Base-by-base conservation (phyloP, 495 filamentous ascomycete species). In the Lasiosphaeria ovina region DNA sequence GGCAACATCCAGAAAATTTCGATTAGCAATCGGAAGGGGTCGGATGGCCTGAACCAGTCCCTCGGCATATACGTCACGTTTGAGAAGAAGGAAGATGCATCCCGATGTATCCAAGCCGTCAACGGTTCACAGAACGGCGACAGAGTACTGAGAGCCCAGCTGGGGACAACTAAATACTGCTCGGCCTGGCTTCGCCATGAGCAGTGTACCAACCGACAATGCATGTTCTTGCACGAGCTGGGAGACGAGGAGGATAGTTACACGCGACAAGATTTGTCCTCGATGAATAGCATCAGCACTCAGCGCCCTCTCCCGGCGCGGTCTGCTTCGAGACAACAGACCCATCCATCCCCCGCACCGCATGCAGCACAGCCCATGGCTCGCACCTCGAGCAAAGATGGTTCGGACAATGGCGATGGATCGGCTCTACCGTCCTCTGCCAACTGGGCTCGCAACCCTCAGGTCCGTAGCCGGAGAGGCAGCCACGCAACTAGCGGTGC, bases 1-100 rank as follows among this genome's bases (percentile, higher is more conserved):
- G 95, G 95, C 63, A 93, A 94, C 69, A 99, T 99, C 63, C 86
- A 94, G 64, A 99, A 99, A 69, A 98, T 99, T 44, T 96, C 97
- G 49, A 96, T 99, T 57, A 97, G 93, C 78, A 98, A 97, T 71
- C 86, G 92, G 35, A 93, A 93, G 72, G 85, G 86, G 57, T 82
- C 86, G 12, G 85, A 88, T 62, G 85, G 80, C 10, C 76, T 78
- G 24, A 80, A 86, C 31, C 89, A 91, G 61, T 91, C 92, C 1
- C 89, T 98, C 7, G 95, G 95, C 35, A 91, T 99, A 54, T 98
- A 99, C 68, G 94, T 99, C 40, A 99, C 95, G 0, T 99, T 96
- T 70, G 86, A 91, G 48, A 87, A 83, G 55, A 91, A 94, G 70
- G 80, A 87, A 47, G 95, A 97, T 77, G 95, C 95, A 31, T 86